A percentile compares a stretch with the other conserved stretches of the same genome.
Conservation (phyloP, 2,329 filamentous ascomycete species). For the Ceratocystis albifundus region DNA sequence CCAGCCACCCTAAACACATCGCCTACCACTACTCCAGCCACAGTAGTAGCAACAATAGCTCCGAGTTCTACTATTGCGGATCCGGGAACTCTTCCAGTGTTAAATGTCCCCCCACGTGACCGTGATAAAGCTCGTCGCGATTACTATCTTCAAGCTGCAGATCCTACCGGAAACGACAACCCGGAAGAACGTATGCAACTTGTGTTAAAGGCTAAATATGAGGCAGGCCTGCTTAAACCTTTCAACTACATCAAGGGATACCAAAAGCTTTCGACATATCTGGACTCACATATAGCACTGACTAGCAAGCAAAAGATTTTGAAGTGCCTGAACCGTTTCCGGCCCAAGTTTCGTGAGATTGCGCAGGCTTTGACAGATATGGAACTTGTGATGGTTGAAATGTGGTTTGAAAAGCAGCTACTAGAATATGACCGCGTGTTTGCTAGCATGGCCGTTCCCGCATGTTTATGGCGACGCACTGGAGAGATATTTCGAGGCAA, state of each 20-base stretch:
- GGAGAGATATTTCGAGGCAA: constrained; percentile 97
- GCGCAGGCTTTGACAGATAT: constrained; percentile 87
- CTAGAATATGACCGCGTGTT: constrained; percentile 99
- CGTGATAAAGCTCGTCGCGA: constrained; percentile 63
- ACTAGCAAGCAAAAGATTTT: constrained; percentile 82
- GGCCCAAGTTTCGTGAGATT: constrained; percentile 91
- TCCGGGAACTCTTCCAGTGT: constrained; percentile 17
- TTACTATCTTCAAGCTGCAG: constrained; percentile 94
- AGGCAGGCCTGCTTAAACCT: constrained; percentile 83
- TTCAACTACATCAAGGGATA: constrained; percentile 99
- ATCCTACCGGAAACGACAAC: constrained; percentile 59
- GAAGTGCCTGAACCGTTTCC: constrained; percentile 80
- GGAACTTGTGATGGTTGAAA: constrained; percentile 87
- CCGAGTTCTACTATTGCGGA: not conserved
- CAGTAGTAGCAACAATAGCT: not conserved
- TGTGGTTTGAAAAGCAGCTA: constrained; percentile 95
- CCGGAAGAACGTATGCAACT: constrained; percentile 94
- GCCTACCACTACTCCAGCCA: not conserved
- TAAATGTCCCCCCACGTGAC: constrained; percentile 27
- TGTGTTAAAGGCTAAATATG: constrained; percentile 87
- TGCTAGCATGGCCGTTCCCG: constrained; percentile 95
- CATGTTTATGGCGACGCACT: constrained; percentile 92
- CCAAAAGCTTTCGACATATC: constrained; percentile 75
- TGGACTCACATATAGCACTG: constrained; percentile 76
- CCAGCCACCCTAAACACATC: not conserved